Conservation (phyloP, 768 basidiomycete genomes). For the Leccinum pellstonianum region DNA sequence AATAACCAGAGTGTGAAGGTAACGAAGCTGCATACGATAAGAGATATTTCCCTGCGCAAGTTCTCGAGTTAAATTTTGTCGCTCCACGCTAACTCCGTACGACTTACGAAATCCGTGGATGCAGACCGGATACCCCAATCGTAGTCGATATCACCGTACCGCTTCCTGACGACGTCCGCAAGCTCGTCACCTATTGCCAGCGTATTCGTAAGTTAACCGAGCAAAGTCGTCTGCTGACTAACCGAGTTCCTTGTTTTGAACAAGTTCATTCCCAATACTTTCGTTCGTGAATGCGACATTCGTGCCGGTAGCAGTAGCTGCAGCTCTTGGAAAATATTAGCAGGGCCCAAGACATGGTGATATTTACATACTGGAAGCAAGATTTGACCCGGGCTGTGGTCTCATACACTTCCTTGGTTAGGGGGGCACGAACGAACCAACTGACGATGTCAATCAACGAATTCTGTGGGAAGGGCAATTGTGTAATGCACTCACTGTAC, state of each 20-base stretch:
- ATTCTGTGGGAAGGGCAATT: not conserved
- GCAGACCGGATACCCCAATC: slow-evolving; percentile 67
- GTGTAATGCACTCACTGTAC: slow-evolving; percentile 48
- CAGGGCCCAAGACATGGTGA: not conserved
- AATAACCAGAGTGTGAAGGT: not conserved
- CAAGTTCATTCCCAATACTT: slow-evolving; percentile 50
- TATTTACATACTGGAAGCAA: slow-evolving; percentile 63
- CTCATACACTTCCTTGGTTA: slow-evolving; percentile 56
- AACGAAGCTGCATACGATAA: slow-evolving; percentile 48
- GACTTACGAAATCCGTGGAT: slow-evolving; percentile 80
- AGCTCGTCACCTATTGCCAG: slow-evolving; percentile 56
- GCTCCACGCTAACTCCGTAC: not conserved
- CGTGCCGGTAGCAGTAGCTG: slow-evolving; percentile 67
- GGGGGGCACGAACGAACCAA: slow-evolving; percentile 74
- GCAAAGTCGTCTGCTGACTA: not conserved
- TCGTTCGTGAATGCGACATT: slow-evolving; percentile 41
- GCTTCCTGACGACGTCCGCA: slow-evolving; percentile 55
- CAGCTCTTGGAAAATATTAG: slow-evolving; percentile 45
- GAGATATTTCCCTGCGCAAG: slow-evolving; percentile 51
- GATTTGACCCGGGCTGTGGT: slow-evolving; percentile 59
- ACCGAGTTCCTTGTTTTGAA: slow-evolving; percentile 69
- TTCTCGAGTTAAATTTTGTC: not conserved
- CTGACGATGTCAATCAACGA: slow-evolving; percentile 30
- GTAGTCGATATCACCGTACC: slow-evolving; percentile 62
- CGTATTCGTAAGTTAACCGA: not conserved